Conservation (phyloP, 108 stramenopile species). For the Hondaea fermentalgiana region DNA sequence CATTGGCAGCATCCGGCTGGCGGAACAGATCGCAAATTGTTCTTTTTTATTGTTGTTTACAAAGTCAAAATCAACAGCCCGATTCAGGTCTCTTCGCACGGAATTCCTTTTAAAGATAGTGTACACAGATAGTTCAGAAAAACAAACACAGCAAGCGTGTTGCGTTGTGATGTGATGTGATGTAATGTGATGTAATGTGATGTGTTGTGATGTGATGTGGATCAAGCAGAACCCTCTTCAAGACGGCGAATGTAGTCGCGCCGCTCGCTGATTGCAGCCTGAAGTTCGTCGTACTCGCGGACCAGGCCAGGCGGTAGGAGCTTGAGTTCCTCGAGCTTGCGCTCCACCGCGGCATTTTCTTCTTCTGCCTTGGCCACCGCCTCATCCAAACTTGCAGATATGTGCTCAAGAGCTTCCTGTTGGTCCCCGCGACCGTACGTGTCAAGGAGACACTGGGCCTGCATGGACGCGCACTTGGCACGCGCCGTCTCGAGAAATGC, state of each 20-base stretch:
- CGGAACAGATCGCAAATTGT: no score
- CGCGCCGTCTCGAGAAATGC: not conserved
- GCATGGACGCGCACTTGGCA: not conserved
- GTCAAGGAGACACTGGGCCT: not conserved
- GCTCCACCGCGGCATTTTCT: not conserved
- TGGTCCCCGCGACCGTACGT: not conserved
- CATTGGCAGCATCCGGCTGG: no score
- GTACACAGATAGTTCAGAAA: no score
- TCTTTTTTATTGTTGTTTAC: no score
- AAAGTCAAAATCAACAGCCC: no score
- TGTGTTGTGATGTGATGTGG: not conserved
- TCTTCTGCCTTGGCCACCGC: not conserved
- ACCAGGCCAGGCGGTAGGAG: not conserved
- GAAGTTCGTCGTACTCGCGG: not conserved
- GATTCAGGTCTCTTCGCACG: no score
- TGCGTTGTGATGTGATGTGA: not conserved
- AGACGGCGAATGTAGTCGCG: not conserved
- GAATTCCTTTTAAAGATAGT: no score
- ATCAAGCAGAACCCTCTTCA: not conserved
- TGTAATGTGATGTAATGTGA: not conserved
- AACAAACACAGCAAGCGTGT: not conserved
- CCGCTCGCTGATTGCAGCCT: not conserved
- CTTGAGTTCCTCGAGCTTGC: not conserved
- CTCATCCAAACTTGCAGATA: not conserved
- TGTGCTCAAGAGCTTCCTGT: not conserved